Evolutionary conservation across 352 stramenopile genomes (phyloP), one percentile per base, ranked within the genome.

Genomic region (Globisporangium nunn): DNA sequence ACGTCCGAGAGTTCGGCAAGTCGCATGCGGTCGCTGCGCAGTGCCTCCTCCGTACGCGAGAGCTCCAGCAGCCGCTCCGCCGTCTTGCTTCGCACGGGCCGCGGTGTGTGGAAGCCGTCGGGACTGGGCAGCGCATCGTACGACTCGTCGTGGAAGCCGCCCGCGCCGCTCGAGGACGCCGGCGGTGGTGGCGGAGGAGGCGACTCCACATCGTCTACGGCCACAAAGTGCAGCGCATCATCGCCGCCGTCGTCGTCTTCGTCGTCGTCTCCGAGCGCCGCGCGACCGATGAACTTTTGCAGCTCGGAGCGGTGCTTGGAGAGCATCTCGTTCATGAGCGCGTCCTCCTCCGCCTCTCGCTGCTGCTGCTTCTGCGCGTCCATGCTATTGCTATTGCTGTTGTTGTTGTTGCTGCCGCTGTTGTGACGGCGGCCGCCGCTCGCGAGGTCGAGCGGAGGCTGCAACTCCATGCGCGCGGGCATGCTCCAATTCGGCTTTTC

Each of bases 1-100:
- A 86, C 74, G 52, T 90, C 74, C 56, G 78, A 90, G 18, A 94
- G 71, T 49, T 94, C 84, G 4, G 81, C 80, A 2, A 92, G 61
- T 18, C 68, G 56, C 84, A 94, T 92, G 45, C 84, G 81, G 53
- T 94, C 80, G 7, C 68, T 82, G 50, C 79, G 74, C 29, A 54
- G 44, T 29, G 52, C 44, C 49, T 82, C 65, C 55, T 88, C 71
- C 0, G 67, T 73, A 35, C 67, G 66, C 33, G 76, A 84, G 5
- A 87, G 61, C 47, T 85, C 68, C 49, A 77, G 30, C 7, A 87
- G 60, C 10, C 74, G 63, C 55, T 85, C 74, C n/a, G 68, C 68
- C 5, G 74, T 68, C 6, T 70, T 64, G 50, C 63, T 66, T 29
- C 69, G 61, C 29, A 68, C 58, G 2, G 71, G 39, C 40, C 77